Percentiles rank a stretch among this genome's conserved stretches.
Evolutionary conservation across 345 rosid genomes (phyloP).

Genomic region (Eucalyptus globulus): DNA sequence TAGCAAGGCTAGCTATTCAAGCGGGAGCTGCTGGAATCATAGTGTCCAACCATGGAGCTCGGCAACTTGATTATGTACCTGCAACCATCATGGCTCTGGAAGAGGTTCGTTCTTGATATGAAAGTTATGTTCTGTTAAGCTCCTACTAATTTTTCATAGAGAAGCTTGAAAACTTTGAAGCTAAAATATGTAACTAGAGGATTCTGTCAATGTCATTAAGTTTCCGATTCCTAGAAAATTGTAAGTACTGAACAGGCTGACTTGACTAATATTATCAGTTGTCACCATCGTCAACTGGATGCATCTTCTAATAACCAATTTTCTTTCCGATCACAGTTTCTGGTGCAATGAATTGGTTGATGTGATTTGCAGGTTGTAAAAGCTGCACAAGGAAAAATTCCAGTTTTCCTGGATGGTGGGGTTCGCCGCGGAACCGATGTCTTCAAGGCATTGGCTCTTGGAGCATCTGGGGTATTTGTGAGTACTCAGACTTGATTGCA

Average conservation of each 20-base stretch:
- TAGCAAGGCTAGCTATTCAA: constrained; percentile 68
- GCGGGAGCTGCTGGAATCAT: constrained; percentile 85
- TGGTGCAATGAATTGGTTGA: background rate
- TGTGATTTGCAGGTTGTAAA: constrained; percentile 50
- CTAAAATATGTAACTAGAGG: background rate
- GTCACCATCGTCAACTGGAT: background rate
- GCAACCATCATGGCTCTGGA: constrained; percentile 76
- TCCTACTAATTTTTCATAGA: background rate
- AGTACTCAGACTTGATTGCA: constrained; percentile 7
- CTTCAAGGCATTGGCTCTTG: constrained; percentile 93
- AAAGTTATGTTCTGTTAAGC: background rate
- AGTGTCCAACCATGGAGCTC: constrained; percentile 93
- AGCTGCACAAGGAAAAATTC: constrained; percentile 77
- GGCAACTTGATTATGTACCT: constrained; percentile 91
- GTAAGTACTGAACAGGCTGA: background rate
- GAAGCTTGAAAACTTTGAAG: background rate
- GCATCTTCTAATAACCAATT: background rate
- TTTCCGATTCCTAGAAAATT: background rate
- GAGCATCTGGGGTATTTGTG: constrained; percentile 94
- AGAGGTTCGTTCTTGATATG: constrained; percentile 35
- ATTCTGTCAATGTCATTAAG: background rate
- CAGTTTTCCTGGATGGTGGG: constrained; percentile 93
- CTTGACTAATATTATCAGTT: background rate
- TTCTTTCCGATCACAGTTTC: background rate
- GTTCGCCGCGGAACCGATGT: constrained; percentile 98